A percentile compares a stretch with the other conserved stretches of the same genome.
Conservation (phyloP, 2,329 filamentous ascomycete genomes). For the Ceratocystis alfenasii region DNA sequence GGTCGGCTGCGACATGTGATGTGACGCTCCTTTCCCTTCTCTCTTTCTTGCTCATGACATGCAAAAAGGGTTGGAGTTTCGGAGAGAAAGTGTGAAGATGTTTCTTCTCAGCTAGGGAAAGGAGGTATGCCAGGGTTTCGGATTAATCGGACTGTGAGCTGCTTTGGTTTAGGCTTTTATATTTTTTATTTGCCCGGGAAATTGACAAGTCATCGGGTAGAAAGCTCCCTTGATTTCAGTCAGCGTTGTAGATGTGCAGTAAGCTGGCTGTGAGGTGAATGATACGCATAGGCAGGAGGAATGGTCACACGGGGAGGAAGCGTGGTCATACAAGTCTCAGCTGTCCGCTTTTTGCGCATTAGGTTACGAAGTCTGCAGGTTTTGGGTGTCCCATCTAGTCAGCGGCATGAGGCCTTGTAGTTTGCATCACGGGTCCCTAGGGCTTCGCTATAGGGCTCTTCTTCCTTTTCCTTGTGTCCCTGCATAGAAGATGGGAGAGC, state of each 20-base stretch:
- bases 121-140: not conserved
- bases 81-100: not conserved
- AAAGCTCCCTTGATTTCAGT: not conserved
- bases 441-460: not conserved
- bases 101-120: not conserved
- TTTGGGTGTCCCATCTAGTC: not conserved
- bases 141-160: not conserved
- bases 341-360: not conserved
- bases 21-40: not conserved
- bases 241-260: not conserved
- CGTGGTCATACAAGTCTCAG: not conserved
- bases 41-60: not conserved
- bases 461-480: not conserved
- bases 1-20: not conserved
- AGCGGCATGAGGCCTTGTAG: not conserved
- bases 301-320: not conserved
- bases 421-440: not conserved
- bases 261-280: not conserved
- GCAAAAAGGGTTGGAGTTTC: too few species aligned
- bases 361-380: not conserved
- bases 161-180: too few species aligned
- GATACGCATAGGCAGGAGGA: not conserved
- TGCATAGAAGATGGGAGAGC: constrained; percentile 1
- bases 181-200: too few species aligned
- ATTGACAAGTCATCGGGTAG: not conserved